phyloP scores from a whole-genome alignment of 73 alveolate genomes.

The Paramecium tetraurelia region DNA sequence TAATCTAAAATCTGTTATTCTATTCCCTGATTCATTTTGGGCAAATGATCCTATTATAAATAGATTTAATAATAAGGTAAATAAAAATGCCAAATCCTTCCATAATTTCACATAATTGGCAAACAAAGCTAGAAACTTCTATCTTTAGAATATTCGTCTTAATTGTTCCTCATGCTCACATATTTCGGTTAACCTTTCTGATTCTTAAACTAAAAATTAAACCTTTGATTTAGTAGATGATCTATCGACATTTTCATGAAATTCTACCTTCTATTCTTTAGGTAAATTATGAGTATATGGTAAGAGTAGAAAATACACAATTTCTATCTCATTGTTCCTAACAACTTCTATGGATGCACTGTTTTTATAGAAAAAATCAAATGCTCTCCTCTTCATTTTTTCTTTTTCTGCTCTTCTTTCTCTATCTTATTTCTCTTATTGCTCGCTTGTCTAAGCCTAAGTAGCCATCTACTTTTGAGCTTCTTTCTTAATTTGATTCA shows the following conservation, averaged over 20 bases:
- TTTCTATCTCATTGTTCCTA: constrained; percentile 57
- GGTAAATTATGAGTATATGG: constrained; percentile 58
- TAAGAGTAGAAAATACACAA: constrained; percentile 52
- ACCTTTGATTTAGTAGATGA: constrained; percentile 65
- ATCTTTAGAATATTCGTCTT: constrained; percentile 41
- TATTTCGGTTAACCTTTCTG: constrained; percentile 64
- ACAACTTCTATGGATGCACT: constrained; percentile 52
- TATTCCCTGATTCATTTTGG: constrained; percentile 2
- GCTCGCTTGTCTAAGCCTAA: neutral
- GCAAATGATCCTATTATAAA: constrained; percentile 62
- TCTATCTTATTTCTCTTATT: constrained; percentile 17
- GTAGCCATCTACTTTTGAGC: neutral
- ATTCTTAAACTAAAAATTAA: constrained; percentile 52
- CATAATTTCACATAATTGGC: constrained; percentile 68
- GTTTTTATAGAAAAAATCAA: constrained; percentile 48
- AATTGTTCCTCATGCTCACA: constrained; percentile 62
- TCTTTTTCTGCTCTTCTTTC: constrained; percentile 21
- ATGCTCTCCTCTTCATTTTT: constrained; percentile 12
- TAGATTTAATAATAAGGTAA: constrained; percentile 56
- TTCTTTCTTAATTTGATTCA: constrained; percentile 42
- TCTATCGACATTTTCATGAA: constrained; percentile 67
- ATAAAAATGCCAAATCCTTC: constrained; percentile 64
- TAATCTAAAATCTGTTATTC: constrained; percentile 36
- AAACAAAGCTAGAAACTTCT: constrained; percentile 56
- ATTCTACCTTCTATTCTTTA: constrained; percentile 58